Percentiles rank a stretch among this genome's conserved stretches.
Evolutionary conservation across 129 eudicot genomes (phyloP).

Genomic region (Arctium minus): DNA sequence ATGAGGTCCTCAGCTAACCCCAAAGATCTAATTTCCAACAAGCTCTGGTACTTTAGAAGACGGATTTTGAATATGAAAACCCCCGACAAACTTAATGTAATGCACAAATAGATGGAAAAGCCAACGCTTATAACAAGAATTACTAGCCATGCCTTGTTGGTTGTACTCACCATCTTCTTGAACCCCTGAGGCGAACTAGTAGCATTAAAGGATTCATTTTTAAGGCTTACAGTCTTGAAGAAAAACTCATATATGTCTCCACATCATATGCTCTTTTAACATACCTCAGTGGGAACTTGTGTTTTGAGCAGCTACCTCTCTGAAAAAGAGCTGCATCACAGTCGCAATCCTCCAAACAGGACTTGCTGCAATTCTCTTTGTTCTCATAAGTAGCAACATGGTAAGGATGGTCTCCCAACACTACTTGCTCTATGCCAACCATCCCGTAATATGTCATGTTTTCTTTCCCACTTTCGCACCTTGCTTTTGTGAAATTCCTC

Average conservation of each 20-base stretch:
- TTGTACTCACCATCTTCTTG: neutral
- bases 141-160: conserved; percentile 27
- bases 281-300: conserved; percentile 33
- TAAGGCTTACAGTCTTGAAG: conserved; percentile 17
- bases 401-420: conserved; percentile 11
- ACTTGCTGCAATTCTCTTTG: conserved; percentile 16
- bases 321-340: conserved; percentile 29
- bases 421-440: neutral
- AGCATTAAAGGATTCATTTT: neutral
- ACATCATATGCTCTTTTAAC: neutral
- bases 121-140: conserved; percentile 24
- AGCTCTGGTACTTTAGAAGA: conserved; percentile 26
- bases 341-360: conserved; percentile 38
- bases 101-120: conserved; percentile 27
- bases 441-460: conserved; percentile 9
- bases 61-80: conserved; percentile 25
- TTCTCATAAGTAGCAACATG: neutral
- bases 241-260: neutral
- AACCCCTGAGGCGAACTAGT: neutral
- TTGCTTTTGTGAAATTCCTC: conserved; percentile 19
- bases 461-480: conserved; percentile 14
- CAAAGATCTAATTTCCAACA: conserved; percentile 17
- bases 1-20: conserved; percentile 35
- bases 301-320: neutral
- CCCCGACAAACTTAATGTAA: conserved; percentile 24